Evolutionary conservation across 352 stramenopile species (phyloP).

Genomic region (Globisporangium orthogonon): DNA sequence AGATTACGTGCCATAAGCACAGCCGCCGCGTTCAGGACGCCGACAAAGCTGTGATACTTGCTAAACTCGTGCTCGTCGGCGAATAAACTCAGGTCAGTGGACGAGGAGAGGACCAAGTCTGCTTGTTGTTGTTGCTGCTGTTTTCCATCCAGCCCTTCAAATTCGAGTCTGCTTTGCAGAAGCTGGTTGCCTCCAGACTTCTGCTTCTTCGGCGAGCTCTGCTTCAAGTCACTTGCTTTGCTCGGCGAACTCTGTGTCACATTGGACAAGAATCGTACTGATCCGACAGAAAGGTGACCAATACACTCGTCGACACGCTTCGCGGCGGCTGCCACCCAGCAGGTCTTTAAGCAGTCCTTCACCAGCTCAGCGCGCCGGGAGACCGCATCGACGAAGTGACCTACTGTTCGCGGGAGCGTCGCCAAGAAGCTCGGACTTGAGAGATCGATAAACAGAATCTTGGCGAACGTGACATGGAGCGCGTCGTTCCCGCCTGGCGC

Average conservation of each 20-base stretch:
- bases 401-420: slow-evolving; percentile 68
- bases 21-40: slow-evolving; percentile 72
- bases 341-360: slow-evolving; percentile 79
- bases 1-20: slow-evolving; percentile 90
- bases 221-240: slow-evolving; percentile 1
- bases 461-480: slow-evolving; percentile 35
- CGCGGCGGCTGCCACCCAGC: slow-evolving; percentile 70
- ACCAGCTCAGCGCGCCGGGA: slow-evolving; percentile 72
- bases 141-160: slow-evolving; percentile 28
- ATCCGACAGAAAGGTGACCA: slow-evolving; percentile 25
- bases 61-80: slow-evolving; percentile 35
- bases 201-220: slow-evolving; percentile 17
- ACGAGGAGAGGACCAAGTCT: slow-evolving; percentile 2
- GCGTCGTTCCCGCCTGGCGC: slow-evolving; percentile 19
- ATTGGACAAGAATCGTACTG: neutral
- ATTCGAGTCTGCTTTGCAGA: slow-evolving; percentile 40
- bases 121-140: neutral
- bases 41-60: slow-evolving; percentile 49
- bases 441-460: slow-evolving; percentile 84
- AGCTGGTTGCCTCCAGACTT: slow-evolving; percentile 19
- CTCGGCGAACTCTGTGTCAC: neutral
- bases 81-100: neutral
- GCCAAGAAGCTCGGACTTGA: slow-evolving; percentile 51
- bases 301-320: slow-evolving; percentile 67
- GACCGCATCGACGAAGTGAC: slow-evolving; percentile 84